These are phyloP conservation scores for Zygosaccharomyces pseudobailii DNA, from an alignment of 1,139 yeast genomes.

Conservation along the genomic window DNA sequence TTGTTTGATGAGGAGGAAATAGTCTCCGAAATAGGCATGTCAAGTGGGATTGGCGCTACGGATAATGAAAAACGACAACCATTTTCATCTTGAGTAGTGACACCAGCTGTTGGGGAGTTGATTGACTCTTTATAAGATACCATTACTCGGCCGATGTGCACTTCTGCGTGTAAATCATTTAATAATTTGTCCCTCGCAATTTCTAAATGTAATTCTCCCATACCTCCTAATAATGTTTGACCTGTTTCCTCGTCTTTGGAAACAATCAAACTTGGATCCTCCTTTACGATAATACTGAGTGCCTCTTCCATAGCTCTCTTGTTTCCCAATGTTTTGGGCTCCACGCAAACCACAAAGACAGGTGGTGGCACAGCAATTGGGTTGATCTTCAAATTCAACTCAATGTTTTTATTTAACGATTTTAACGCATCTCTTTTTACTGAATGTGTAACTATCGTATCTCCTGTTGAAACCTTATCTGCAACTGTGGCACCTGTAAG, in stretches of 20 bases:
- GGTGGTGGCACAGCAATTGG: conserved; percentile 91
- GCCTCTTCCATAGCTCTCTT: conserved; percentile 64
- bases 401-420: conserved; percentile 37
- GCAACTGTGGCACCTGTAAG: conserved; percentile 39
- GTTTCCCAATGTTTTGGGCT: conserved; percentile 82
- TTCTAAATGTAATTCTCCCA: conserved; percentile 94
- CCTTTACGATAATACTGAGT: conserved; percentile 59
- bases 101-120: conserved; percentile 19
- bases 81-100: conserved; percentile 24
- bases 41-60: conserved; percentile 42
- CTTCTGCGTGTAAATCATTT: conserved; percentile 76
- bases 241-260: conserved; percentile 79
- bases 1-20: conserved; percentile 28
- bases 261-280: conserved; percentile 74
- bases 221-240: conserved; percentile 82
- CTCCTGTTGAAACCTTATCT: conserved; percentile 78
- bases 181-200: conserved; percentile 75
- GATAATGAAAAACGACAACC: conserved; percentile 37
- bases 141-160: conserved; percentile 73
- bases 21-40: conserved; percentile 35
- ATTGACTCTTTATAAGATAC: conserved; percentile 86
- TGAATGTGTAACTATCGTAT: conserved; percentile 64
- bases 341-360: conserved; percentile 79
- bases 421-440: conserved; percentile 47
- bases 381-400: conserved; percentile 50